Conservation (phyloP, 768 basidiomycete species). For the Leccinum obscurum region DNA sequence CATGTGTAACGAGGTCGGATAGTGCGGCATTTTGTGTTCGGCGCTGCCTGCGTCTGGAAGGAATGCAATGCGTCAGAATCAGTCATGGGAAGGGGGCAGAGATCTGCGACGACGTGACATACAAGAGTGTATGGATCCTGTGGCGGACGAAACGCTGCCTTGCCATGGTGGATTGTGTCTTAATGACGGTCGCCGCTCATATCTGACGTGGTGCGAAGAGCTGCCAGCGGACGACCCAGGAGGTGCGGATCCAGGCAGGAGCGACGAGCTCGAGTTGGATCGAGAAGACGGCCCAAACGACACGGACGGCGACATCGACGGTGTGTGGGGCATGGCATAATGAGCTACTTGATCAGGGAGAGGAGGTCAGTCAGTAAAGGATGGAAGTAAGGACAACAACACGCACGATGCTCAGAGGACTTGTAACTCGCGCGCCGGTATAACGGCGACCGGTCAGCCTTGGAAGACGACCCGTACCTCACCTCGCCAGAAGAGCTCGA, state of each 20-base stretch:
- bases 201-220: conserved; percentile 39
- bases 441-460: conserved; percentile 37
- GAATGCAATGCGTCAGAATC: conserved; percentile 1
- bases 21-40: conserved; percentile 24
- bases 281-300: conserved; percentile 45
- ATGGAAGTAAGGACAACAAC: conserved; percentile 4
- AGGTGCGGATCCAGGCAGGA: conserved; percentile 41
- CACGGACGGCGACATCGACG: conserved; percentile 33
- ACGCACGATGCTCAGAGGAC: conserved; percentile 46
- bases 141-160: conserved; percentile 38
- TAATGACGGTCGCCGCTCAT: conserved; percentile 47
- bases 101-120: conserved; percentile 23
- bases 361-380: conserved; percentile 4
- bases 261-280: conserved; percentile 53
- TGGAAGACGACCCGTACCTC: conserved; percentile 32
- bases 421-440: conserved; percentile 46
- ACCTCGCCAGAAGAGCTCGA: conserved; percentile 32
- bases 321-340: conserved; percentile 32
- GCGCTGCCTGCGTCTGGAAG: conserved; percentile 22
- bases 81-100: conserved; percentile 2
- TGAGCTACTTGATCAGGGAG: conserved; percentile 24
- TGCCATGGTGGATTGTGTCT: conserved; percentile 51
- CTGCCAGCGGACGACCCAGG: conserved; percentile 41
- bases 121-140: conserved; percentile 43
- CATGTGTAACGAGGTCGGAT: conserved; percentile 49